phyloP scores from a whole-genome alignment of 2,329 filamentous ascomycete genomes.

The Talaromyces pinophilus region DNA sequence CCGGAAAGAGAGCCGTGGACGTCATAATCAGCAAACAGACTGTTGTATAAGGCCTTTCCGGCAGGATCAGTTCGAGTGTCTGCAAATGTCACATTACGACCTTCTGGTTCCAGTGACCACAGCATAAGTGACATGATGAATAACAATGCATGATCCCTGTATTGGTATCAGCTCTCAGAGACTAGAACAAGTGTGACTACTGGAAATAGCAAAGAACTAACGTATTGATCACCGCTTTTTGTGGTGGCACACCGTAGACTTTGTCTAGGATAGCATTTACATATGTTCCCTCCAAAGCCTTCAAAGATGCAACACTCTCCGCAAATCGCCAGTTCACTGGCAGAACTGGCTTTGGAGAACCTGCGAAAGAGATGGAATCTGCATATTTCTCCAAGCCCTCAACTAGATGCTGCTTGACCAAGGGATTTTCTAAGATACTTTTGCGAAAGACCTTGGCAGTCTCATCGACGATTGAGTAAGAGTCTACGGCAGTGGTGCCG shows the following conservation, averaged over 20 bases:
- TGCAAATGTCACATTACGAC: constrained; percentile 15
- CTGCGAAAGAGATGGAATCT: constrained; percentile 7
- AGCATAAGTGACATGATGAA: constrained; percentile 19
- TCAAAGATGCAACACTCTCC: constrained; percentile 15
- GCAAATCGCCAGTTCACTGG: constrained; percentile 17
- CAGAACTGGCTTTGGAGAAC: constrained; percentile 8
- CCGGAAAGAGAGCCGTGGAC: constrained; percentile 10
- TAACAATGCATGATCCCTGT: constrained; percentile 8
- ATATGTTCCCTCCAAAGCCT: constrained; percentile 17
- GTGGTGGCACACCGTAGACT: constrained; percentile 6
- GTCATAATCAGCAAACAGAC: constrained; percentile 14
- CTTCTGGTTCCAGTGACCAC: constrained; percentile 17
- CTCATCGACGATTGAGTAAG: constrained; percentile 1
- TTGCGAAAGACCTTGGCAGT: constrained; percentile 15
- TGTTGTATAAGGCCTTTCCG: constrained; percentile 11
- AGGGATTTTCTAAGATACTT: not conserved
- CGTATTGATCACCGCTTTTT: constrained; percentile 14
- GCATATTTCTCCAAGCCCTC: constrained; percentile 14
- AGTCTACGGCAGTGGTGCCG: not conserved
- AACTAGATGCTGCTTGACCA: constrained; percentile 14
- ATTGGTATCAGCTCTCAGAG: not conserved
- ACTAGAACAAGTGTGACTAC: not conserved
- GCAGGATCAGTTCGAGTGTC: constrained; percentile 10
- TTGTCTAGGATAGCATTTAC: constrained; percentile 14
- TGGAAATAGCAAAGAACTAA: not conserved